Conservation (phyloP, 371 early-diverging fungal genomes). For the Lichtheimia ramosa region DNA sequence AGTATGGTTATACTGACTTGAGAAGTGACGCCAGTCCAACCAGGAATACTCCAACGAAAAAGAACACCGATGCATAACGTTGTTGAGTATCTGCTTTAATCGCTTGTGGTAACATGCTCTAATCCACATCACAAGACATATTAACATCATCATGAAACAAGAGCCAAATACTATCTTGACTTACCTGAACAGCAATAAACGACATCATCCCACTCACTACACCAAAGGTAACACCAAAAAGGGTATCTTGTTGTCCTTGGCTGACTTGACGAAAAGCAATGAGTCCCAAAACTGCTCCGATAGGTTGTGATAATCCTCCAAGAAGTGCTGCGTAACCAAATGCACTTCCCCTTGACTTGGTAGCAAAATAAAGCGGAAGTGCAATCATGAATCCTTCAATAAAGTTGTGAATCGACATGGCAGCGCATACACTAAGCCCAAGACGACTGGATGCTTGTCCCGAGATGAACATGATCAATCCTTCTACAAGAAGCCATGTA, state of each 20-base stretch:
- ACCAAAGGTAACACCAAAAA: conserved; percentile 58
- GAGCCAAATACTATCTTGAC: neutral
- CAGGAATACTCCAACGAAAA: conserved; percentile 59
- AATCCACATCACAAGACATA: neutral
- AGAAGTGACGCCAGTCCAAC: conserved; percentile 50
- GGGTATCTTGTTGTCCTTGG: conserved; percentile 35
- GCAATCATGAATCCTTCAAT: conserved; percentile 83
- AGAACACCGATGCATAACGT: conserved; percentile 47
- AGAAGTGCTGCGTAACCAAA: conserved; percentile 64
- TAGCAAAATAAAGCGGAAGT: conserved; percentile 70
- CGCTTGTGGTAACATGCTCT: conserved; percentile 58
- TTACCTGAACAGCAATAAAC: conserved; percentile 56
- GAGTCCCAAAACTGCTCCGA: conserved; percentile 63
- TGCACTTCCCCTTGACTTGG: conserved; percentile 56
- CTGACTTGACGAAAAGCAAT: conserved; percentile 42
- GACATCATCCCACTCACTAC: conserved; percentile 74
- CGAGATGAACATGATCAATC: conserved; percentile 75
- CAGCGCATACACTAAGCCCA: conserved; percentile 71
- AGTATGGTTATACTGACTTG: conserved; percentile 29
- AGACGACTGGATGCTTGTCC: conserved; percentile 62
- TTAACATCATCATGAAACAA: neutral
- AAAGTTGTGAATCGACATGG: conserved; percentile 78
- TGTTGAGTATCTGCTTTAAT: conserved; percentile 47
- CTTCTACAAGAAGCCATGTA: conserved; percentile 67
- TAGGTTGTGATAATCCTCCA: conserved; percentile 69